Evolutionary conservation across 495 filamentous ascomycete species (phyloP), one percentile per base, ranked within the genome.

Genomic region (Penicillium dipodomyicola): DNA sequence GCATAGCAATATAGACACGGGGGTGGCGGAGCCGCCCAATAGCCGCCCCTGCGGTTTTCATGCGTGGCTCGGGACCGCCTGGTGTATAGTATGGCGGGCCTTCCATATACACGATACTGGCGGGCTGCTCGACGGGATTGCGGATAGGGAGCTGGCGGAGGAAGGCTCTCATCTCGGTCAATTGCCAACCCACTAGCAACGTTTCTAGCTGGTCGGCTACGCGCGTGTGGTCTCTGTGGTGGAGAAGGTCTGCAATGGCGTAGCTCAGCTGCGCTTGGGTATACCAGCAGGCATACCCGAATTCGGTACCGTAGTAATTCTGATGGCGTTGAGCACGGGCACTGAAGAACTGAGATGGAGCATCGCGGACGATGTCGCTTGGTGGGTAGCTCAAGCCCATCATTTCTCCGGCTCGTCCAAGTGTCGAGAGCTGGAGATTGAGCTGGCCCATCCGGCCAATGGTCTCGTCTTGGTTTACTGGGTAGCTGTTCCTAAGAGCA

Each of bases 211-310:
- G 9, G 4, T 52, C 39, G 17, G 39, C 37, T 14, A 42, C 15
- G 17, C 29, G 29, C 4, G 10, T 12, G 17, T 17, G 29, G 4
- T 19, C 35, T 20, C 33, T 17, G 14, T 27, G 14, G 14, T 29
- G 4, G 4, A 27, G 15, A 20, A 37, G 22, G 10, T 39, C 49
- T 19, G 23, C 14, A 19, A 25, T 14, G 5, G 11, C 2, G n/a
- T 20, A 32, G 9, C 17, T 27, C 17, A 52, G 27, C 5, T 41
- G 39, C 4, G 39, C 39, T 25, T 52, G 35, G 2, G 27, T 52
- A 23, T 20, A 52, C 50, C 50, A 52, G 8, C 50, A 52, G n/a
- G 50, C 17, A 11, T 52, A 52, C 7, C 37, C 50, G 11, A 42
- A 42, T 4, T 43, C 25, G 15, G 50, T 52, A 2, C 50, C 50